Evolutionary conservation across 257 asterid genomes (phyloP), one percentile per base, ranked within the genome.

Genomic region (Nicotiana paniculata): DNA sequence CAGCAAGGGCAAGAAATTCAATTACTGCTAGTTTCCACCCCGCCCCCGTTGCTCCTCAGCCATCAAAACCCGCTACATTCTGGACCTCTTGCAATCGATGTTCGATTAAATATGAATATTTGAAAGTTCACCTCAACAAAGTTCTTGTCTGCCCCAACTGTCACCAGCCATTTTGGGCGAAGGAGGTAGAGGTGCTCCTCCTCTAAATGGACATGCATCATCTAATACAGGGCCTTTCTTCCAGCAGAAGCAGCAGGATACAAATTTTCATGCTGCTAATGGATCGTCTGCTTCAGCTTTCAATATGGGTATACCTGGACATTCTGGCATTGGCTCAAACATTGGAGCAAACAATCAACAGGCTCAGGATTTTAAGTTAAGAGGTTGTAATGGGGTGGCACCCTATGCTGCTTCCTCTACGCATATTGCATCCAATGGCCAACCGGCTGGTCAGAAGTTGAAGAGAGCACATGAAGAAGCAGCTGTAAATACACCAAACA

Each of bases 51-150:
- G 32, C 72, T 83, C 65, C 79, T 85, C 30, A 4, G 33, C 80
- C 82, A 30, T 65, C 87, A 59, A 70, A 16, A 39, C 77, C 77
- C 8, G 81, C 65, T 26, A 87, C 92, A 30, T 93, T 92, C 63
- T 90, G 97, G 97, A 92, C 97, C 26, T 48, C 33, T 65, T 93
- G 97, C 86, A 69, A 37, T 18, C 28, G 33, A 48, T 93, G 97
- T 86, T 66, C 1, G 61, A 67, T 54, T 3, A 81, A 84, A 2
- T 88, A 54, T 12, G 87, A 90, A 85, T 92, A 85, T 77, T 6
- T 24, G 21, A 83, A 35, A 39, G 54, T 62, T 4, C 84, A 61
- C 87, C 89, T 85, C 35, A 81, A 93, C 81, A 84, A 84, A 48
- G 85, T 57, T 43, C 90, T 93, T 83, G 76, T 55, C 35, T 93